These are phyloP conservation scores for Dryas drummondii DNA, from an alignment of 306 rosid species.

Conservation along the genomic window DNA sequence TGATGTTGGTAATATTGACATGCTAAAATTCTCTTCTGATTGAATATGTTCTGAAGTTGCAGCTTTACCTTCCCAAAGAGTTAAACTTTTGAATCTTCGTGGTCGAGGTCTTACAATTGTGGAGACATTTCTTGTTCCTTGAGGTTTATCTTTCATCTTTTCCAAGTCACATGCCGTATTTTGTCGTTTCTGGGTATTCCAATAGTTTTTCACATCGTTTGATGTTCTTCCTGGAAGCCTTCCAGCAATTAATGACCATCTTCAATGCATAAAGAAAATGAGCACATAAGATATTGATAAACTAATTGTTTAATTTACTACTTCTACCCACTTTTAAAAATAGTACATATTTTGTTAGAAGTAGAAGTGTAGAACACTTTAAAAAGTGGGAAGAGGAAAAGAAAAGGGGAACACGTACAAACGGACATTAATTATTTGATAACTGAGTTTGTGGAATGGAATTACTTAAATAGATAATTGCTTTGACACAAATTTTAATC, in stretches of 20 bases:
- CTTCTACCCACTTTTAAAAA: too few relatives aligned
- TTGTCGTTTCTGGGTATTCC: not conserved
- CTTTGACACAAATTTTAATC: too few relatives aligned
- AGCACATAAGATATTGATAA: not conserved
- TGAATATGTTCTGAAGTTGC: not conserved
- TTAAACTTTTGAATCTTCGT: conserved; percentile 1
- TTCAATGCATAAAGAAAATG: not conserved
- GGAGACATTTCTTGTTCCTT: not conserved
- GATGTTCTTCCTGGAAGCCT: not conserved
- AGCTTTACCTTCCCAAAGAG: not conserved
- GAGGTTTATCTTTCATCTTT: not conserved
- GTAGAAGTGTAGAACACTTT: too few relatives aligned
- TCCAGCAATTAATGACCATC: conserved; percentile 8
- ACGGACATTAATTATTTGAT: too few relatives aligned
- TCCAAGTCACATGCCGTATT: not conserved
- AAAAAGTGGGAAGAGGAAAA: too few relatives aligned
- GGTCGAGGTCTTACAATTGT: not conserved
- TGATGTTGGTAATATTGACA: not conserved
- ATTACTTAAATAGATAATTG: too few relatives aligned
- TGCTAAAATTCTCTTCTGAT: not conserved
- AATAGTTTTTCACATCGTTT: conserved; percentile 7
- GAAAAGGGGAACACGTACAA: too few relatives aligned
- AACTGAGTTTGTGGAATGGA: too few relatives aligned
- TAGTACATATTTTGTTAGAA: too few relatives aligned
- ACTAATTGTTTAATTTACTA: too few relatives aligned